Conservation (phyloP, 768 basidiomycete genomes). For the Boletus sensibilis region DNA sequence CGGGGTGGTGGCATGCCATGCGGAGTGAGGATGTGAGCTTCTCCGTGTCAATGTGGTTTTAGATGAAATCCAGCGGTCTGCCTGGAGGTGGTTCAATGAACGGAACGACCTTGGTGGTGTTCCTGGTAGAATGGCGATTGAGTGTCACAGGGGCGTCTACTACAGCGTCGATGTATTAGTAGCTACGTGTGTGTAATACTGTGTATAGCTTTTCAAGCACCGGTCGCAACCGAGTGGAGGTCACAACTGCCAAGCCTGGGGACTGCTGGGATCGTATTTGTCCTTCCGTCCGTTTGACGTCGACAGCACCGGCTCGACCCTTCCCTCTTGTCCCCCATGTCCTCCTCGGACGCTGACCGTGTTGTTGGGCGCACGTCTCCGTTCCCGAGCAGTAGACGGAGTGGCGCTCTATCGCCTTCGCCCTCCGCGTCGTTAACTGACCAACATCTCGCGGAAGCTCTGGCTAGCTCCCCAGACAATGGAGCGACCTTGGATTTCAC, state of each 20-base stretch:
- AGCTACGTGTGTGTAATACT: slow-evolving; percentile 6
- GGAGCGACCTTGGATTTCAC: slow-evolving; percentile 85
- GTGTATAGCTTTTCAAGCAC: slow-evolving; percentile 23
- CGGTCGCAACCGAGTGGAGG: slow-evolving; percentile 30
- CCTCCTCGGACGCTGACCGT: slow-evolving; percentile 31
- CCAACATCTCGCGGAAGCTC: slow-evolving; percentile 62
- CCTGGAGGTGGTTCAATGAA: slow-evolving; percentile 18
- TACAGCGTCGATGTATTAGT: slow-evolving; percentile 1
- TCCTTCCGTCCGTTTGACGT: slow-evolving; percentile 13
- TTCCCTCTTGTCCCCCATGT: slow-evolving; percentile 23
- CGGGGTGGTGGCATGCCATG: slow-evolving; percentile 95
- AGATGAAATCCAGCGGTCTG: slow-evolving; percentile 30
- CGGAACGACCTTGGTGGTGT: slow-evolving; percentile 7
- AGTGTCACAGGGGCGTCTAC: not conserved
- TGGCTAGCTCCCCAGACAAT: slow-evolving; percentile 65
- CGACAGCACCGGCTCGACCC: slow-evolving; percentile 10
- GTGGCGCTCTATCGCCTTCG: slow-evolving; percentile 29
- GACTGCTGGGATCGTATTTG: slow-evolving; percentile 21
- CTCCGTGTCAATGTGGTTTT: slow-evolving; percentile 93
- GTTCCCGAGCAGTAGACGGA: slow-evolving; percentile 24
- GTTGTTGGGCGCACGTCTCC: slow-evolving; percentile 29
- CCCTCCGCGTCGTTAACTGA: slow-evolving; percentile 47
- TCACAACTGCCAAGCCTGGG: slow-evolving; percentile 14
- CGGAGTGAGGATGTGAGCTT: slow-evolving; percentile 78
- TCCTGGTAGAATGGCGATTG: slow-evolving; percentile 1